Evolutionary conservation across 1,284 basidiomycete genomes (phyloP), one percentile per base, ranked within the genome.

Genomic region (Puccinia coronata): DNA sequence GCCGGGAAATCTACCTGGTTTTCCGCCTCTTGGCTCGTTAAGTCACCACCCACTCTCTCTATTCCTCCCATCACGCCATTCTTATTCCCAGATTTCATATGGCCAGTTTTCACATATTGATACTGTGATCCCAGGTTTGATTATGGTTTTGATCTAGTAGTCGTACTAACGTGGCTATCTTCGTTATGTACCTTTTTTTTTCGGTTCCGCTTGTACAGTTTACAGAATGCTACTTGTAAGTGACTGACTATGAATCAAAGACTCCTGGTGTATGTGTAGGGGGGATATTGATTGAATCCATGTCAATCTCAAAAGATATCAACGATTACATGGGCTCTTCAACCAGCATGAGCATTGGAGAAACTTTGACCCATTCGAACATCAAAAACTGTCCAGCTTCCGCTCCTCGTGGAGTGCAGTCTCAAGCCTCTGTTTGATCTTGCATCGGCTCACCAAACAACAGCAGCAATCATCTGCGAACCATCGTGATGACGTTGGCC

Each of bases 361-460:
- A 70, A 84, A 88, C 23, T 94, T 91, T 84, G 96, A 99, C 84
- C 95, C 95, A 0, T 99, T 98, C 88, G 88, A 90, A 70, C 85
- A 87, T 1, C 92, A 93, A 85, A 99, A 99, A 87, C 87, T 91
- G 73, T 90, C 91, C 61, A 93, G 93, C 1, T 97, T 98, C 88
- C 89, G 90, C 84, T 92, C 92, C 57, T 94, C 92, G 67, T 91
- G 91, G 0, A 88, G 88, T 16, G 92, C 92, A 0, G 90, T 92
- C 83, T 90, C 93, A 92, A 83, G 34, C 51, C 67, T 71, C 36
- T 31, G 70, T 83, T 61, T 63, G 47, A 78, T 36, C 57, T 79
- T 59, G 25, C 28, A 73, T 41, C 71, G 41, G 23, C 25, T 73
- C 1, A 73, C 25, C 20, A 25, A 49, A 23, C 2, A 36, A 41